Conservation (phyloP, 2,329 filamentous ascomycete genomes). For the Lachnellula hyalina region DNA sequence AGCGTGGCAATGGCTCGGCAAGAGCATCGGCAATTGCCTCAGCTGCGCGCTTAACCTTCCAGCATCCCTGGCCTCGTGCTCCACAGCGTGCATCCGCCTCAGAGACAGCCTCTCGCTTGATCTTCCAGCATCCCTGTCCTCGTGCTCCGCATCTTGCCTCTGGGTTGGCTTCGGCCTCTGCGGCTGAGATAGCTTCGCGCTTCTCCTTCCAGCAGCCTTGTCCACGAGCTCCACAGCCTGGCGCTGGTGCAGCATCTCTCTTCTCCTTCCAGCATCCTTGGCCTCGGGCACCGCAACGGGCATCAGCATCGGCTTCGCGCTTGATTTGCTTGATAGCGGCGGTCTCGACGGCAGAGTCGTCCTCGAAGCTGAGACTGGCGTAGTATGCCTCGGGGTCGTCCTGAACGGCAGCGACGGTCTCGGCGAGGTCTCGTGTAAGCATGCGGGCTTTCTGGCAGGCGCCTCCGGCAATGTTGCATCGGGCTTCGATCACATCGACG, state of each 20-base stretch:
- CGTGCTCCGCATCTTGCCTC: not conserved
- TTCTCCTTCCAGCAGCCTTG: not conserved
- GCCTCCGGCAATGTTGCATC: slow-evolving; percentile 37
- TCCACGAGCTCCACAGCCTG: not conserved
- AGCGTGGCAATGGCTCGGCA: not conserved
- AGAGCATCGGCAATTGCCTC: not conserved
- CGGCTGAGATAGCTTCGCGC: not conserved
- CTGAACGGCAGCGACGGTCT: slow-evolving; percentile 21
- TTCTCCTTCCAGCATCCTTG: not conserved
- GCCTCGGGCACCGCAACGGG: not conserved
- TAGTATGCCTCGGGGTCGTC: slow-evolving; percentile 9
- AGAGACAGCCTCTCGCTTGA: not conserved
- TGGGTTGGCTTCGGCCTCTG: not conserved
- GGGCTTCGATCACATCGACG: slow-evolving; percentile 6
- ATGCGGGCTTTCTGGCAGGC: slow-evolving; percentile 41
- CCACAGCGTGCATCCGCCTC: not conserved
- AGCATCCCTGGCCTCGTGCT: not conserved
- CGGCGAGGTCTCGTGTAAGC: slow-evolving; percentile 35
- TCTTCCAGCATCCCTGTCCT: not conserved
- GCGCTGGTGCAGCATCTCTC: not conserved
- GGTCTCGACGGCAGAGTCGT: not conserved
- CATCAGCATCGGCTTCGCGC: not conserved
- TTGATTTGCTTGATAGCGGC: not conserved
- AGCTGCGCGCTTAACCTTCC: not conserved
- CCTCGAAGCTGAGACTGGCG: slow-evolving; percentile 4